Conservation (phyloP, 768 basidiomycete species). For the Stropharia rugosoannulata region DNA sequence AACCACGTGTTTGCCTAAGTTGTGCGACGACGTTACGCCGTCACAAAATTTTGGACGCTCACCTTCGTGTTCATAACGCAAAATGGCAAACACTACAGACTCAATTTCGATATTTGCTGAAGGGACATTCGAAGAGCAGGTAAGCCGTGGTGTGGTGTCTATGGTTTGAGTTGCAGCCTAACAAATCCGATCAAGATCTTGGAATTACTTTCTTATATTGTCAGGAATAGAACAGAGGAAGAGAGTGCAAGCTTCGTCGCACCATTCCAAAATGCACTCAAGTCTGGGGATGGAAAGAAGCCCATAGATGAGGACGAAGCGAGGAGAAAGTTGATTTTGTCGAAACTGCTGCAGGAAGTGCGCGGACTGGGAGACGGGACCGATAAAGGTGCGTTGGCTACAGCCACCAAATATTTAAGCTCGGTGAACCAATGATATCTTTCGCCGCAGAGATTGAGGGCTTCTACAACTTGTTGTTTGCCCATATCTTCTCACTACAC, state of each 20-base stretch:
- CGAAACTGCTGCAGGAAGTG: conserved; percentile 57
- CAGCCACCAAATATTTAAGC: conserved; percentile 14
- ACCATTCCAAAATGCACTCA: conserved; percentile 64
- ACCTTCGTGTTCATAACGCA: conserved; percentile 23
- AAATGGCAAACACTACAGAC: conserved; percentile 65
- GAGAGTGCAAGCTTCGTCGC: conserved; percentile 60
- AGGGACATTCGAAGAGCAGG: conserved; percentile 89
- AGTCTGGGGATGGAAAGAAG: conserved; percentile 47
- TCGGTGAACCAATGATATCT: conserved; percentile 1
- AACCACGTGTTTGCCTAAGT: conserved; percentile 32
- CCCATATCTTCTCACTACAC: conserved; percentile 68
- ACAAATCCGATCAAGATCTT: conserved; percentile 50
- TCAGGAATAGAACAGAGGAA: conserved; percentile 65
- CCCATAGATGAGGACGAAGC: conserved; percentile 54
- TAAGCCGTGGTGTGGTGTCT: conserved; percentile 23
- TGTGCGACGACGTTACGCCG: conserved; percentile 28
- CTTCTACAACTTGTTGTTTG: conserved; percentile 81
- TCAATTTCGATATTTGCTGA: conserved; percentile 85
- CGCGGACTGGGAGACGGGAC: conserved; percentile 73
- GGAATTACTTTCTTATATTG: conserved; percentile 76
- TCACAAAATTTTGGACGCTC: conserved; percentile 32
- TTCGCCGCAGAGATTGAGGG: conserved; percentile 63
- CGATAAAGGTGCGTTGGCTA: conserved; percentile 57
- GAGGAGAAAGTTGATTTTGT: conserved; percentile 54
- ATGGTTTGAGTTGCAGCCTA: conserved; percentile 4